Evolutionary conservation across 345 rosid genomes (phyloP).

Genomic region (Cardamine occulta): DNA sequence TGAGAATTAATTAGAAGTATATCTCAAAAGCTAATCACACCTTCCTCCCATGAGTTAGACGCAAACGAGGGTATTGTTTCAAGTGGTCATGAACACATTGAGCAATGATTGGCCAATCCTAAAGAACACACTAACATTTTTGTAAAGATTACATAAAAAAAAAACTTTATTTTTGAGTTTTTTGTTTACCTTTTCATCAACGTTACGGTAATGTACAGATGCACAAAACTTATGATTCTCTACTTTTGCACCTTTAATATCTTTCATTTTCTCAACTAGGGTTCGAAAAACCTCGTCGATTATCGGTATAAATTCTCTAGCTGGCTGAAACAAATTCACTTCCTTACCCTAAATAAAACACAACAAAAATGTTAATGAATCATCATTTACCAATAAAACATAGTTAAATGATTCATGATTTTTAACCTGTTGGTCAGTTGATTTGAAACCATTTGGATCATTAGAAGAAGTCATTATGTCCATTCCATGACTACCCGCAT

Average conservation of each 20-base stretch:
- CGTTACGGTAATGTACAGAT: slow-evolving; percentile 95
- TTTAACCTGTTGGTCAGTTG: slow-evolving; percentile 68
- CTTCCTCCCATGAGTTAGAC: slow-evolving; percentile 93
- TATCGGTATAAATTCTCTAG: slow-evolving; percentile 77
- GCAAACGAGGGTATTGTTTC: slow-evolving; percentile 77
- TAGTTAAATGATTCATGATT: neutral
- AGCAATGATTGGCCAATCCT: slow-evolving; percentile 85
- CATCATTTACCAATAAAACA: slow-evolving; percentile 2
- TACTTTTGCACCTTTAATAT: slow-evolving; percentile 75
- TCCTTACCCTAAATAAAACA: slow-evolving; percentile 62
- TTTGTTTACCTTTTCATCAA: slow-evolving; percentile 77
- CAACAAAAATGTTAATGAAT: neutral
- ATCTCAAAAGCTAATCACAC: slow-evolving; percentile 40
- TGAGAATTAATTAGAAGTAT: neutral
- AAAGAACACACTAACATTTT: slow-evolving; percentile 16
- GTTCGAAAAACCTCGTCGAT: slow-evolving; percentile 90
- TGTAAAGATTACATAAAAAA: neutral
- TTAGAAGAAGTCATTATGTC: slow-evolving; percentile 75
- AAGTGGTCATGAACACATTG: slow-evolving; percentile 84
- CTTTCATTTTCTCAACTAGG: slow-evolving; percentile 77
- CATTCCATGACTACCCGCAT: slow-evolving; percentile 99
- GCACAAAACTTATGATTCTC: slow-evolving; percentile 96
- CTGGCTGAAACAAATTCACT: slow-evolving; percentile 88
- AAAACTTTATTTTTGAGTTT: too few relatives aligned
- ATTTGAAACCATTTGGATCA: slow-evolving; percentile 53